Evolutionary conservation across 768 basidiomycete genomes (phyloP), one percentile per base, ranked within the genome.

Genomic region (Naganishia onofrii): DNA sequence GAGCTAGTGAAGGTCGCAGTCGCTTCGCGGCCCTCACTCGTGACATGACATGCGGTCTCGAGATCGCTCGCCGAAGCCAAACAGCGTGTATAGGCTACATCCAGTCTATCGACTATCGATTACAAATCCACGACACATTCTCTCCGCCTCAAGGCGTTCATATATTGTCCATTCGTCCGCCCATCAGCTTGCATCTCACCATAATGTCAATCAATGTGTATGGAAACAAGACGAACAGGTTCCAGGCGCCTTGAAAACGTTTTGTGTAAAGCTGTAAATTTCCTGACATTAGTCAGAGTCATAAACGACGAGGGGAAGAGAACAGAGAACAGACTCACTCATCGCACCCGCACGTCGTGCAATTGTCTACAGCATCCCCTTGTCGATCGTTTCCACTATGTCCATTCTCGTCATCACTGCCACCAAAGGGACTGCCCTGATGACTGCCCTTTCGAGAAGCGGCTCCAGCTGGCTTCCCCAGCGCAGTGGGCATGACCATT

Each of bases 151-250:
- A 8, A 7, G 42, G 15, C 42, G 42, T 15, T 10, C 15, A 8
- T 42, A 29, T 26, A 55, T 34, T 55, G 54, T 55, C 54, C 28
- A 55, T 29, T 29, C 6, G 6, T 9, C n/a, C 12, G 13, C 26
- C n/a, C 53, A 5, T 23, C 9, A 26, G 53, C 53, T n/a, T 28
- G 53, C 12, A 57, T 3, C 3, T 31, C 9, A 38, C 21, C 32
- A 34, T 12, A n/a, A 36, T 2, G 10, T 26, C 21, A n/a, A 9
- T 63, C 38, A 46, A 15, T 63, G 60, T 44, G 60, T 19, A 26
- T 63, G 60, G 60, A 63, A 63, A 44, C 60, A 63, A 26, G 60
- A 63, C 9, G 60, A 63, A 34, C 60, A 63, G 23, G 60, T 63
- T 3, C 60, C 60, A 26, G 60, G 60, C 1, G 60, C 60, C 38